Evolutionary conservation across 2,329 filamentous ascomycete genomes (phyloP), one percentile per base, ranked within the genome.

Genomic region (Aspergillus sclerotialis): DNA sequence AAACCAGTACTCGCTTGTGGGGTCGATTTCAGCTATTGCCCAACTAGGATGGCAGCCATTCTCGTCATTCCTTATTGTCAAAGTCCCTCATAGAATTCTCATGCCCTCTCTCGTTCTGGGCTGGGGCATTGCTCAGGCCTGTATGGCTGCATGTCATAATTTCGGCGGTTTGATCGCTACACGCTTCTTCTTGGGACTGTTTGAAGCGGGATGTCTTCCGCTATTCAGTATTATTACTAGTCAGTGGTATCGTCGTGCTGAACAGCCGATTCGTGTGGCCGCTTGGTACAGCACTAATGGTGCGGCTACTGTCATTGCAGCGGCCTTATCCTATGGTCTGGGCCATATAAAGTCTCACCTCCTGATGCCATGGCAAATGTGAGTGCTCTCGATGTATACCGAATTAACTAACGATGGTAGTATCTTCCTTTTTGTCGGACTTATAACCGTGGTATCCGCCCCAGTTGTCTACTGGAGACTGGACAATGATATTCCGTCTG

Each of bases 251-350:
- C 58, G 64, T 9, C 60, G 63, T 35, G 65, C 67, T 4, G 77
- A 84, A 46, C 79, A 83, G 53, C 76, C 78, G 0, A 53, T 79
- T 16, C 68, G 80, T 0, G 70, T 81, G 3, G 76, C 76, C 0
- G 70, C 71, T n/a, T 84, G 79, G 79, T 83, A 83, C 44, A 66
- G 73, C 4, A 79, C 75, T 0, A 81, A 76, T 33, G 76, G 76
- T 0, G 38, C 70, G 0, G 73, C 73, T 0, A 78, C 69, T 5
- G 75, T 80, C 26, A 54, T 76, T 9, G 76, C 75, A 0, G 73
- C 72, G 0, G 64, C 68, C 0, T 48, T 78, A 10, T 76, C 76
- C 0, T 79, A 69, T 37, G 76, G 73, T 0, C 56, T 80, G 11
- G 73, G 72, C 1, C 72, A 77, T 33, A 73, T 78, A 37, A 44